These are phyloP conservation scores for Ganoderma multipileum DNA, from an alignment of 1,284 basidiomycete genomes.

Conservation along the genomic window DNA sequence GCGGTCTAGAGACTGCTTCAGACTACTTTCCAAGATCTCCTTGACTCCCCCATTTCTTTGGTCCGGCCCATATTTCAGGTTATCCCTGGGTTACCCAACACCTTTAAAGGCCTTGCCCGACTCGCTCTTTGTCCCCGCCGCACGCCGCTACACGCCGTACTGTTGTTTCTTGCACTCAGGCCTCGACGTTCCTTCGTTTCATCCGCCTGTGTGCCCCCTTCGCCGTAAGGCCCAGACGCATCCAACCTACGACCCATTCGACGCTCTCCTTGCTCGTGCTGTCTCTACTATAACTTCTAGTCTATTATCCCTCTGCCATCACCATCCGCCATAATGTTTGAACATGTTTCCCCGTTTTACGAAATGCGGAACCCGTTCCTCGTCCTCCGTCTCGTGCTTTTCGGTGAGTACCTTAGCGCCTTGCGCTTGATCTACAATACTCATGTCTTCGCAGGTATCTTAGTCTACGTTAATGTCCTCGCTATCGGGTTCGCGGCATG, in stretches of 20 bases:
- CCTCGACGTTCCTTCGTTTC: slow-evolving; percentile 21
- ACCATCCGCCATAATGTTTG: slow-evolving; percentile 23
- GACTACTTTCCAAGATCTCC: slow-evolving; percentile 21
- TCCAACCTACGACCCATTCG: slow-evolving; percentile 20
- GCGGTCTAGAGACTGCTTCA: slow-evolving; percentile 36
- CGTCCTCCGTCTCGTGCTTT: slow-evolving; percentile 59
- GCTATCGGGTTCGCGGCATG: slow-evolving; percentile 62
- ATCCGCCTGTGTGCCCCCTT: slow-evolving; percentile 15
- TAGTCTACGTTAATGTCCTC: slow-evolving; percentile 58
- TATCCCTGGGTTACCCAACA: slow-evolving; percentile 6
- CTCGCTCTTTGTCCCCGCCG: not conserved
- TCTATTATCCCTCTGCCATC: slow-evolving; percentile 8
- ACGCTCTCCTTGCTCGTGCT: slow-evolving; percentile 19
- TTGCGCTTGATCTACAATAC: not conserved
- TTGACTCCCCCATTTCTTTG: slow-evolving; percentile 16
- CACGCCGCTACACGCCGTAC: not conserved
- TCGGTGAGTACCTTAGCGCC: slow-evolving; percentile 50
- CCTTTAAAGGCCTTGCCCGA: slow-evolving; percentile 21
- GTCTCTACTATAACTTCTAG: slow-evolving; percentile 18
- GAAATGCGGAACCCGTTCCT: slow-evolving; percentile 52
- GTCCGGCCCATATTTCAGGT: slow-evolving; percentile 11
- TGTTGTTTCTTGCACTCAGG: slow-evolving; percentile 3
- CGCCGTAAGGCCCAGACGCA: slow-evolving; percentile 12
- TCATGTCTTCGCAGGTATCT: slow-evolving; percentile 48
- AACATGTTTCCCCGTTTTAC: slow-evolving; percentile 10